Conservation (phyloP, 352 stramenopile genomes). For the Aphanomyces cochlioides region DNA sequence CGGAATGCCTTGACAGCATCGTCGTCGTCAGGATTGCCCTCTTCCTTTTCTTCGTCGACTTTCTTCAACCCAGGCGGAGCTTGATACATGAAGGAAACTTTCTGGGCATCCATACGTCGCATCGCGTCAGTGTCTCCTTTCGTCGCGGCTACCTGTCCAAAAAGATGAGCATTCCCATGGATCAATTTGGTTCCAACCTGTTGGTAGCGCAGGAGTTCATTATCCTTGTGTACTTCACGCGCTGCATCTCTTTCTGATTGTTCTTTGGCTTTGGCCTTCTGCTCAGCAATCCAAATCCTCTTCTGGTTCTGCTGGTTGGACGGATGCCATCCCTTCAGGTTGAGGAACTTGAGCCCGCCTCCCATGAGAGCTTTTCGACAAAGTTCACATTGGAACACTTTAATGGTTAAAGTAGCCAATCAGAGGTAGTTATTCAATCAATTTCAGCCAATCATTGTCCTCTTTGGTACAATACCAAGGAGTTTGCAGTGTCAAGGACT, state of each 20-base stretch:
- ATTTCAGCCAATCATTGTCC: conserved; percentile 3
- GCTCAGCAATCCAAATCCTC: conserved; percentile 78
- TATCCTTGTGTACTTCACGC: conserved; percentile 59
- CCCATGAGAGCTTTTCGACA: conserved; percentile 16
- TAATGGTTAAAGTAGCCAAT: background rate
- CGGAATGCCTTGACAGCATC: conserved; percentile 68
- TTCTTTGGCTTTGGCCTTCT: conserved; percentile 51
- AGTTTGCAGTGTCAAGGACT: too few species aligned
- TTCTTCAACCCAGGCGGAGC: conserved; percentile 62
- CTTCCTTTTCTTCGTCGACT: conserved; percentile 34
- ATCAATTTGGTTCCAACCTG: conserved; percentile 26
- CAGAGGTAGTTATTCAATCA: background rate
- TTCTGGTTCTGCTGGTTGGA: conserved; percentile 81
- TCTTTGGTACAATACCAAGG: too few species aligned
- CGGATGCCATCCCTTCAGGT: conserved; percentile 76
- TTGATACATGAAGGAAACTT: conserved; percentile 75
- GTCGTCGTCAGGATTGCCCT: conserved; percentile 34
- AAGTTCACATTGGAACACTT: too few species aligned
- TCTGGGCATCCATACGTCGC: conserved; percentile 44
- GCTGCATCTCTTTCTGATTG: conserved; percentile 57
- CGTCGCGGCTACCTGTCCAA: conserved; percentile 41
- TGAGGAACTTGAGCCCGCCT: conserved; percentile 63
- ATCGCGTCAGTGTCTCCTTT: conserved; percentile 50
- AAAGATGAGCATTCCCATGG: background rate
- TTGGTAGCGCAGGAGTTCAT: conserved; percentile 52